phyloP scores from a whole-genome alignment of 2,329 filamentous ascomycete species.

The Dactylellina leptospora region DNA sequence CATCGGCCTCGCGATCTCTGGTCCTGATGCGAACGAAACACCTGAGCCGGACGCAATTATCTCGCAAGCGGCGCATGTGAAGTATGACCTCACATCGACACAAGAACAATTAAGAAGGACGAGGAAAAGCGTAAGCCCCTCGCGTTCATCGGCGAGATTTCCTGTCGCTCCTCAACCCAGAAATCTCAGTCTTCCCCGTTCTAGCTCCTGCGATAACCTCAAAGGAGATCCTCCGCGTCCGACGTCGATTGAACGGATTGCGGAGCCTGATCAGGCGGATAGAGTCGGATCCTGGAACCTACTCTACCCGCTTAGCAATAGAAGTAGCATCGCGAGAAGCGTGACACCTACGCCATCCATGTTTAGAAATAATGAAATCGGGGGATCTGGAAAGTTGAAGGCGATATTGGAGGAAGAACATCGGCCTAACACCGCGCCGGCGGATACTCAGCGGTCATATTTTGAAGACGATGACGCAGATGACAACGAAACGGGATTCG shows the following conservation, averaged over 20 bases:
- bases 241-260: not conserved
- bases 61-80: not conserved
- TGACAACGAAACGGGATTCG: slow-evolving; percentile 1
- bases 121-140: slow-evolving; percentile 7
- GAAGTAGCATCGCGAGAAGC: slow-evolving; percentile 2
- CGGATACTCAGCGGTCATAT: slow-evolving; percentile 28
- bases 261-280: not conserved
- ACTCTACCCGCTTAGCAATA: not conserved
- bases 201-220: slow-evolving; percentile 20
- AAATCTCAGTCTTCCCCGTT: not conserved
- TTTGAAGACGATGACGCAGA: slow-evolving; percentile 42
- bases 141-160: slow-evolving; percentile 1
- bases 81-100: not conserved
- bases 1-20: not conserved
- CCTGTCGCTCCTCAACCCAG: not conserved
- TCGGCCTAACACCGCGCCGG: slow-evolving; percentile 19
- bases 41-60: not conserved
- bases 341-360: slow-evolving; percentile 27
- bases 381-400: slow-evolving; percentile 1
- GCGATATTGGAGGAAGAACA: slow-evolving; percentile 35
- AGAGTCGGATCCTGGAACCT: not conserved
- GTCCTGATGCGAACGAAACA: too few relatives aligned
- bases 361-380: slow-evolving; percentile 20
- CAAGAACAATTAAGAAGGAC: not conserved
- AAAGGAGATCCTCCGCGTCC: not conserved